Evolutionary conservation across 805 yeast genomes (phyloP), one percentile per base, ranked within the genome.

Genomic region (Candida incommunis): DNA sequence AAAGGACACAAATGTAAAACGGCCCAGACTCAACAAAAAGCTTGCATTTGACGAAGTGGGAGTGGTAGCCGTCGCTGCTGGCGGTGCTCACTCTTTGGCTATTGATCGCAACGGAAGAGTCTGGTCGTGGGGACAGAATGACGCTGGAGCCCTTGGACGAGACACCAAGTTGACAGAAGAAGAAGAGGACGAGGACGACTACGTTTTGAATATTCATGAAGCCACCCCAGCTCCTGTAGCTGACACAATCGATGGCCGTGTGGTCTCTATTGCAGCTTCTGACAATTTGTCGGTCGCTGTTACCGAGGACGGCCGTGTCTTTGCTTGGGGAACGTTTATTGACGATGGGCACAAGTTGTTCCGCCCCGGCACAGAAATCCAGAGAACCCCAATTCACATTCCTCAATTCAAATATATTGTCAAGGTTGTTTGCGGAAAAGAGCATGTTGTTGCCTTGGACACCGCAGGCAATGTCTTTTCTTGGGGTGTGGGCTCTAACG

Each of bases 51-150:
- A 80, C 23, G 74, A 74, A 2, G 75, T 71, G 7, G 80, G 82
- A 2, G 76, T 92, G 45, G 92, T 87, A 23, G 90, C 85, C 50
- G 70, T 92, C 56, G 86, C 95, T 1, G 95, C 78, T 22, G 99
- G 99, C 43, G 99, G 98, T 43, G 90, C 92, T 82, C 99, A 92
- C 59, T 76, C 82, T 1, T 59, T 92, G 41, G 96, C 90, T 0
- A 64, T 90, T 43, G 96, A 87, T 58, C 62, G 74, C 34, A 67
- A 76, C 16, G 86, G 86, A 52, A 70, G 74, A 47, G 63, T 92
- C n/a, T 92, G 96, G 96, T 82, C 96, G 2, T 92, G 99, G 99
- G 99, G 99, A 47, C 82, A 84, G 41, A 92, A 92, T 54, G 99
- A 92, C 57, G 79, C 87, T 49, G 86, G 82, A 29, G 96, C 84